Evolutionary conservation across 257 asterid species (phyloP).

Genomic region (Primulina eburnea): DNA sequence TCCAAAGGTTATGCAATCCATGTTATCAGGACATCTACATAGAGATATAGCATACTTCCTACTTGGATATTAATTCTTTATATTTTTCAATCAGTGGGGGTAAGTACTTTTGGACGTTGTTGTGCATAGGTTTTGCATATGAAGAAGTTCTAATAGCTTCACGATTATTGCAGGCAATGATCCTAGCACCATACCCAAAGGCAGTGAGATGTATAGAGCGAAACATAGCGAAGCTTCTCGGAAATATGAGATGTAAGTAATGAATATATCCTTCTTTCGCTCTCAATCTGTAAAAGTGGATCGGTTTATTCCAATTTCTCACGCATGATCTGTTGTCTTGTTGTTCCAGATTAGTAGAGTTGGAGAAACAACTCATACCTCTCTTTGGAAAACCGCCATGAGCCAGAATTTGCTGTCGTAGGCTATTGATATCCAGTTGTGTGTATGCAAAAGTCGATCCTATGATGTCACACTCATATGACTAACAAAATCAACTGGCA

Average conservation of each 20-base stretch:
- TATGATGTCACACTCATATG: too few relatives aligned
- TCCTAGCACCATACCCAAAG: conserved; percentile 58
- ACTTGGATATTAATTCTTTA: background rate
- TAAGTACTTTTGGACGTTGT: background rate
- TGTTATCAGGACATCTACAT: background rate
- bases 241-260: conserved; percentile 70
- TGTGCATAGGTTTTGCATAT: background rate
- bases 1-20: background rate
- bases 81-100: conserved; percentile 1
- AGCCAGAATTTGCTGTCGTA: background rate
- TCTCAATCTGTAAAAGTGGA: background rate
- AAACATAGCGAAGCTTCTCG: conserved; percentile 73
- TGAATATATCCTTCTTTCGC: conserved; percentile 1
- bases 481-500: background rate
- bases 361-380: conserved; percentile 77
- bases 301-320: conserved; percentile 11
- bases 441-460: background rate
- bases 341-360: conserved; percentile 68
- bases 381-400: conserved; percentile 39
- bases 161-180: conserved; percentile 41
- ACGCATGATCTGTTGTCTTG: background rate
- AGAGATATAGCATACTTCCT: background rate
- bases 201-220: conserved; percentile 64
- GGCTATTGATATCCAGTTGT: background rate
- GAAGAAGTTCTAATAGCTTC: conserved; percentile 1